Conservation (phyloP, 257 asterid genomes). For the Sherardia arvensis region DNA sequence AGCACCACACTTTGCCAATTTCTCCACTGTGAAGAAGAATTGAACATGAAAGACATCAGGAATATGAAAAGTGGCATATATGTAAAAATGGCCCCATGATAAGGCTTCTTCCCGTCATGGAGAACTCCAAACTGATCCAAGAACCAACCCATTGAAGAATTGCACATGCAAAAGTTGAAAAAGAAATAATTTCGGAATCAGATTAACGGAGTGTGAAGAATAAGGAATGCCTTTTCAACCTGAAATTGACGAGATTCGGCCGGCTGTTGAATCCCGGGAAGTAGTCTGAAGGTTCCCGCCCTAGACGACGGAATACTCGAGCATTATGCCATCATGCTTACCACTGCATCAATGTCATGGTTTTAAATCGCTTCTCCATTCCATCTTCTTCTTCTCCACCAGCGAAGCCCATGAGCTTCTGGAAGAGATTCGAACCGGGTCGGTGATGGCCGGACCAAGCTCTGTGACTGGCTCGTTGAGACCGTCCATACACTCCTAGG, state of each 20-base stretch:
- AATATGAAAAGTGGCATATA: conserved; percentile 37
- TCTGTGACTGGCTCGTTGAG: no score
- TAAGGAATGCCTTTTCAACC: conserved; percentile 20
- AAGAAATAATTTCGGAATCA: background rate
- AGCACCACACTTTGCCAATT: conserved; percentile 72
- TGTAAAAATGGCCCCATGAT: conserved; percentile 85
- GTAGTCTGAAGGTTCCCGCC: conserved; percentile 26
- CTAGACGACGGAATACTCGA: conserved; percentile 2
- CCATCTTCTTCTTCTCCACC: no score
- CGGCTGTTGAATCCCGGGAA: conserved; percentile 48
- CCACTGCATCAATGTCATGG: background rate
- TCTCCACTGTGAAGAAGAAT: conserved; percentile 61
- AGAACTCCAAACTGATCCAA: conserved; percentile 95
- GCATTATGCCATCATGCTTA: conserved; percentile 10
- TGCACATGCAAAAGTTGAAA: background rate
- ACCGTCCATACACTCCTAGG: no score
- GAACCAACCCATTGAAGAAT: conserved; percentile 66
- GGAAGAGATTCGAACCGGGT: no score
- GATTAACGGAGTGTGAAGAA: background rate
- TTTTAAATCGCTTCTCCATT: no score
- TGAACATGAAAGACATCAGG: conserved; percentile 14
- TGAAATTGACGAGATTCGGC: conserved; percentile 62
- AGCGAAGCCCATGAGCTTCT: no score
- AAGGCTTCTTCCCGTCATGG: conserved; percentile 91
- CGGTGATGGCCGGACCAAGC: no score